Base-by-base conservation (phyloP, 78 protist genomes). In the Dictyostelium purpureum region DNA sequence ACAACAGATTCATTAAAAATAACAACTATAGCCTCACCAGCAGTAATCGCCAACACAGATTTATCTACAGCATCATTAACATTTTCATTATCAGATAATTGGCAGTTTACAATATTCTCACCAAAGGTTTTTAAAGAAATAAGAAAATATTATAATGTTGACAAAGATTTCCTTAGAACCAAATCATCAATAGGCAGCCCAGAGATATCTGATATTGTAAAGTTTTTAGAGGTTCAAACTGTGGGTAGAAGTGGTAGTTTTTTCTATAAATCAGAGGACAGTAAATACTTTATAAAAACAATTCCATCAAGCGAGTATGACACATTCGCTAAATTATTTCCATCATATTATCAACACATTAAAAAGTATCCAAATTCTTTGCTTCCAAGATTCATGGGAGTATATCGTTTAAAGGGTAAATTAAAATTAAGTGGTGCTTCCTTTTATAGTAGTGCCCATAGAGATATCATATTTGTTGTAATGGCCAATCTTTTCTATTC, bases 221-320 rank as follows among this genome's bases (percentile, higher is more conserved):
- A 85, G 6, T 85, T 85, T 57, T 37, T 51, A 51, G 74, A 92
- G 31, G 95, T 92, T 61, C 65, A 33, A 42, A 83, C 95, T 0
- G 75, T 87, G 56, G 95, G 95, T 28, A 67, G 95, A 45, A 82
- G 91, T 78, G 95, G 95, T 42, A 79, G 91, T 28, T 92, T 92
- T 70, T 92, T 92, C 21, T 92, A 82, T 66, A 73, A 56, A 74
- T 79, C 95, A 12, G 33, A 42, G 1, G 90, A 82, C 69, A 57
- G 31, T 18, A 40, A 59, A 67, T 92, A 85, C 47, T 80, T 85
- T 57, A 31, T 92, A 4, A 92, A 92, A 45, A 92, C 95, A 1
- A 61, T 92, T 7, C 95, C 95, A 4, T 31, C 33, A n/a, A 87
- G 63, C 51, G 95, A 92, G 63, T 78, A 69, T 57, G 40, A 70